phyloP scores from a whole-genome alignment of 1,284 basidiomycete species.

The Phenoliferia sp. region DNA sequence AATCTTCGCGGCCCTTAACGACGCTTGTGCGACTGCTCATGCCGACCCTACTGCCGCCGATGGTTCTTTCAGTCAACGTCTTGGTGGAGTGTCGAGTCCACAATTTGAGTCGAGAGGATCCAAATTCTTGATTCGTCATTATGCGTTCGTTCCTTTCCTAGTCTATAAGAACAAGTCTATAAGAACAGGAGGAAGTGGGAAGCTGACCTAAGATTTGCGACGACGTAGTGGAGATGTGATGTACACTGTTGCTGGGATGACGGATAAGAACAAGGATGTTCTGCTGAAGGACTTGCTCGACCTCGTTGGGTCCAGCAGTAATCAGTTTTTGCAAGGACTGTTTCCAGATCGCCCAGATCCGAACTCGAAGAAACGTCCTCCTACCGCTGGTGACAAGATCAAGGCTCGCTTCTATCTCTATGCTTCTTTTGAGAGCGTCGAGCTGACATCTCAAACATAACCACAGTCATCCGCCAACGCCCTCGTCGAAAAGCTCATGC shows the following conservation, averaged over 20 bases:
- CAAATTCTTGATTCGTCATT: constrained; percentile 89
- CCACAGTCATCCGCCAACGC: constrained; percentile 76
- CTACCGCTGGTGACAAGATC: constrained; percentile 96
- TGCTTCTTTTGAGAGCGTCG: not conserved
- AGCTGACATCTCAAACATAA: not conserved
- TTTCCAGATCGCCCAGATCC: constrained; percentile 96
- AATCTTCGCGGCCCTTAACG: constrained; percentile 95
- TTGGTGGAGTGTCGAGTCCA: constrained; percentile 51
- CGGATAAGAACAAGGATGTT: constrained; percentile 99
- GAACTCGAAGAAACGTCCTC: constrained; percentile 94
- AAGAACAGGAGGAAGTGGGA: constrained; percentile 43
- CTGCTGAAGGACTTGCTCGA: constrained; percentile 92
- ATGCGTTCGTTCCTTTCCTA: constrained; percentile 78
- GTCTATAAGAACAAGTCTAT: constrained; percentile 57
- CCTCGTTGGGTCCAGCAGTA: constrained; percentile 71
- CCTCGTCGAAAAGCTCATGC: constrained; percentile 93
- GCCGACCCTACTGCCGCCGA: constrained; percentile 95
- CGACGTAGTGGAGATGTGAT: constrained; percentile 84
- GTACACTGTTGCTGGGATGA: constrained; percentile 97
- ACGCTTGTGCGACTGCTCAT: constrained; percentile 96
- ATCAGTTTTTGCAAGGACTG: constrained; percentile 77
- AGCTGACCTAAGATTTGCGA: too few relatives aligned
- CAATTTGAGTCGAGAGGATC: constrained; percentile 90
- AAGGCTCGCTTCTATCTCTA: constrained; percentile 55
- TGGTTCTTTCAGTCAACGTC: constrained; percentile 92